Base-by-base conservation (phyloP, 192 early-diverging fungal species). In the Umbelopsis vinacea region DNA sequence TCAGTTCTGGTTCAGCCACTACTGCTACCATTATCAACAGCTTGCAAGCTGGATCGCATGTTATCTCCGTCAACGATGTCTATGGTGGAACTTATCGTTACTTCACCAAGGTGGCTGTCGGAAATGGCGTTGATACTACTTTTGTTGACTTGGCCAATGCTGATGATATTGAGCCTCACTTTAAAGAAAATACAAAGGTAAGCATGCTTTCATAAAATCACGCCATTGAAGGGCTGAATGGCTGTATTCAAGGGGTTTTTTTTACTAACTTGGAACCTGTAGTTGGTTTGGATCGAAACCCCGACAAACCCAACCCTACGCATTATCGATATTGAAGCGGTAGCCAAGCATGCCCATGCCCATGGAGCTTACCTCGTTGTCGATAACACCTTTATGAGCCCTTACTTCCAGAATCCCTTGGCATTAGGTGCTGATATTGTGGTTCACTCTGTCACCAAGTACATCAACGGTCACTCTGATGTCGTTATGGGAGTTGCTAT, bases 401-500 rank as follows among this genome's bases (percentile, higher is more conserved):
- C 93, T 69, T 94, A 92, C 83, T 94, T 94, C 87, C 94, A 95
- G 80, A 93, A 90, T 69, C 97, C 97, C 9, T 88, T 99, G 19
- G 74, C 82, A 15, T 85, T 98, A 57, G 97, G 96, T 53, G 97
- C 96, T n/a, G 97, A 99, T 78, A 89, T 99, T 73, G 96, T 97
- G 19, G 92, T 98, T 11, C 96, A 99, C 84, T 97, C 95, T 21
- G 95, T 96, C 23, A 99, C 96, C 68, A 98, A 98, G 82, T 99
- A 98, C 83, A 92, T 99, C 79, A 98, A 98, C 84, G 96, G 97
- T 52, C 96, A 99, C 82, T 97, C 95, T 23, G 97, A 99, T 82
- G 96, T 97, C 26, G 92, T 99, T 19, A 97, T 98, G 95, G 97
- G 97, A 77, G 88, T 96, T 37, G 95, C 94, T 22, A 87, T 92